Percentiles rank a stretch among this genome's conserved stretches.
Conservation (phyloP, 352 stramenopile species). For the Phytophthora sp. region DNA sequence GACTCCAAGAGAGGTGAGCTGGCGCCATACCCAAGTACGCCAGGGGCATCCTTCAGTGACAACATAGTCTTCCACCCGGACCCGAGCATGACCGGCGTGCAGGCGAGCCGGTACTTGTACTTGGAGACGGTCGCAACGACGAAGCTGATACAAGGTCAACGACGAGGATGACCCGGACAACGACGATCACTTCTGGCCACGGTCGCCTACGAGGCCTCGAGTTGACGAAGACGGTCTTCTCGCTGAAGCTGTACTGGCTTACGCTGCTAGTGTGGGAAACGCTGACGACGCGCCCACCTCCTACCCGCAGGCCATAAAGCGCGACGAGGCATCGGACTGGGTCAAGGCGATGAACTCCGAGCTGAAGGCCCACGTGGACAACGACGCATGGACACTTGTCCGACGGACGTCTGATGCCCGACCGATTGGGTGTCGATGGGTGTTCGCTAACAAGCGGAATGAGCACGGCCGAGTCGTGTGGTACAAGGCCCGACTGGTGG, state of each 20-base stretch:
- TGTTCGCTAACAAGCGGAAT: slow-evolving; percentile 1
- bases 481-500: no score
- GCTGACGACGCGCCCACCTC: neutral
- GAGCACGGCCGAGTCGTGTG: neutral
- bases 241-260: slow-evolving; percentile 12
- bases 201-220: neutral
- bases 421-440: neutral
- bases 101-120: neutral
- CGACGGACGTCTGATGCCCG: neutral
- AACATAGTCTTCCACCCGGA: neutral
- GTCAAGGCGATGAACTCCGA: slow-evolving; percentile 13
- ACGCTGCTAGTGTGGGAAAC: slow-evolving; percentile 10
- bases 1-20: neutral
- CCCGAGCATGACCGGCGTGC: neutral
- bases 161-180: neutral
- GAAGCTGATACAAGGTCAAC: neutral
- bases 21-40: neutral
- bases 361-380: slow-evolving; percentile 3
- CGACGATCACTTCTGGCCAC: neutral
- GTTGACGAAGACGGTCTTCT: slow-evolving; percentile 6
- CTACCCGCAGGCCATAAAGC: slow-evolving; percentile 14
- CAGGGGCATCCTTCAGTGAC: neutral
- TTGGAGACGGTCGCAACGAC: neutral
- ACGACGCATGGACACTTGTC: slow-evolving; percentile 6
- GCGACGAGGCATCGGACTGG: slow-evolving; percentile 5